Base-by-base conservation (phyloP, 2,329 filamentous ascomycete species). In the Venturia oleaginea region DNA sequence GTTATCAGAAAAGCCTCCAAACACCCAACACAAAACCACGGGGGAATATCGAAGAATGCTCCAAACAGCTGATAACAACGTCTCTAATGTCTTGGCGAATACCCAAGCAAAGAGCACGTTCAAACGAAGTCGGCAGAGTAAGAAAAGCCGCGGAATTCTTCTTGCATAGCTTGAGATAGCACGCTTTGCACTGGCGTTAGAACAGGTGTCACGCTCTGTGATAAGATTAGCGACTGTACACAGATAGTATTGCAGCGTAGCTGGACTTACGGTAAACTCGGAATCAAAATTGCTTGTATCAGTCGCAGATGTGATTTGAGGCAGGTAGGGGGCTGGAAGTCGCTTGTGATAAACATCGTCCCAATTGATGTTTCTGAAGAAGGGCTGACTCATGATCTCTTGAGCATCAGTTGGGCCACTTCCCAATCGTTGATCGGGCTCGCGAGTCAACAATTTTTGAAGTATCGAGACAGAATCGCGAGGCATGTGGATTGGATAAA, bases 271-370 rank as follows among this genome's bases (percentile, higher is more conserved):
- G 0, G 94, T 99, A 75, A 99, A 99, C 75, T 99, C 94, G 59
- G 90, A 91, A 75, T 99, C 94, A 76, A 99, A 99, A 79, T 99
- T 99, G 82, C 92, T 97, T n/a, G 94, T 99, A 79, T 99, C 94
- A 54, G 94, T 97, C 10, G 92, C 85, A 74, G 85, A 95, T 78
- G 89, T 94, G 71, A 99, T 96, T 43, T 86, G 85, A 22, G 94
- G 94, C 76, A 92, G 77, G 80, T 97, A 97, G 0, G 94, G 94
- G 63, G 94, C 89, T 63, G 87, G 84, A 24, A 97, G 86, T 42
- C 91, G 86, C 85, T 97, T 99, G 79, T 97, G 85, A 76, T 97
- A 97, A 67, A 99, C 92, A 73, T 99, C 94, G 69, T 99, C 94
- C 94, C 94, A 99, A 78, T 94, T 96, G 75, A 97, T 90, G 74